Evolutionary conservation across 179 eudicot species (phyloP).

Genomic region (Gypsophila paniculata): DNA sequence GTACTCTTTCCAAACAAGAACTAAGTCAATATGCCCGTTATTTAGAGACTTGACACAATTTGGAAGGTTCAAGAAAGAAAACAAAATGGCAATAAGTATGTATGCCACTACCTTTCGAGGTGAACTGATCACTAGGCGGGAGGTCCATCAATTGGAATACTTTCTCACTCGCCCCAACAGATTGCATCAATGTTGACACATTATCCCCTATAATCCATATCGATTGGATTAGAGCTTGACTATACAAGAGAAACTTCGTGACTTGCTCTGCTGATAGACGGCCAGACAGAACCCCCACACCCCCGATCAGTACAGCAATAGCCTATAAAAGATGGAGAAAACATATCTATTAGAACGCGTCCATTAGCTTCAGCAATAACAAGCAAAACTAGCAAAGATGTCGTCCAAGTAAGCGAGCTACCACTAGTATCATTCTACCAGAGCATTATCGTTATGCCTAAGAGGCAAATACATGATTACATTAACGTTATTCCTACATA

Average conservation of each 20-base stretch:
- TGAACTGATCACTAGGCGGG: constrained; percentile 68
- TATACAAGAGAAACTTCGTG: constrained; percentile 85
- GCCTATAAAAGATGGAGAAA: constrained; percentile 38
- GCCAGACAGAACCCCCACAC: constrained; percentile 77
- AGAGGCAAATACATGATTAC: too few species aligned
- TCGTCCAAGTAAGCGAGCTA: too few species aligned
- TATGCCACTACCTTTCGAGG: constrained; percentile 44
- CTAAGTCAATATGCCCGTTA: too few species aligned
- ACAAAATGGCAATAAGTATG: too few species aligned
- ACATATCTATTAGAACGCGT: neutral
- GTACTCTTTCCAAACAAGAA: neutral
- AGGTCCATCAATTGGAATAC: constrained; percentile 93
- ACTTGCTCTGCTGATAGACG: constrained; percentile 85
- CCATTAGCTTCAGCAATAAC: too few species aligned
- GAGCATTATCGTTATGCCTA: too few species aligned
- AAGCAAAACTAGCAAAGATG: too few species aligned
- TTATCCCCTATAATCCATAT: constrained; percentile 97
- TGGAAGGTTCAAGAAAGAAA: too few species aligned
- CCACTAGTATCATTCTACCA: too few species aligned
- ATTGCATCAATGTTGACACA: constrained; percentile 86
- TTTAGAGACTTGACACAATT: too few species aligned
- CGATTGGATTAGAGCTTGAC: constrained; percentile 94
- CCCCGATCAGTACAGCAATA: constrained; percentile 89
- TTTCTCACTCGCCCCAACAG: constrained; percentile 97
- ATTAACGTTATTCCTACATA: too few species aligned